phyloP scores from a whole-genome alignment of 2,329 filamentous ascomycete genomes.

The Chalara sp. region DNA sequence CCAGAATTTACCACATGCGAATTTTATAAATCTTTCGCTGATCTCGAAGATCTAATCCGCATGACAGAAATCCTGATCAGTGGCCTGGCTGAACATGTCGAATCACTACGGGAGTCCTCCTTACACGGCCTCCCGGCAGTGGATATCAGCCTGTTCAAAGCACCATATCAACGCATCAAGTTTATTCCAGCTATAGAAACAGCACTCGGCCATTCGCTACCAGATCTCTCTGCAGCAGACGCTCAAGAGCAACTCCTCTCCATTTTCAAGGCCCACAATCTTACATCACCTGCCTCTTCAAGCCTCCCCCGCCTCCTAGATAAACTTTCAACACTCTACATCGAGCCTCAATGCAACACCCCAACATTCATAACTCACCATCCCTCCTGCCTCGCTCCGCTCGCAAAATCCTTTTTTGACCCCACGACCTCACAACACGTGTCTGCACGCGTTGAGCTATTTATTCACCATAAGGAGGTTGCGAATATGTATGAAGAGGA shows the following conservation, averaged over 20 bases:
- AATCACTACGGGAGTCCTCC: slow-evolving; percentile 36
- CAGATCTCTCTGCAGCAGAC: slow-evolving; percentile 35
- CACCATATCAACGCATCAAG: slow-evolving; percentile 62
- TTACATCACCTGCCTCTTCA: slow-evolving; percentile 42
- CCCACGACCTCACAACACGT: slow-evolving; percentile 65
- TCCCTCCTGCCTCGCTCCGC: slow-evolving; percentile 82
- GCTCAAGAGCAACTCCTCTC: slow-evolving; percentile 53
- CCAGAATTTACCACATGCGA: slow-evolving; percentile 97
- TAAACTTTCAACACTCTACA: slow-evolving; percentile 64
- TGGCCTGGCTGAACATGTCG: slow-evolving; percentile 48
- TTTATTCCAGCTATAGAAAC: slow-evolving; percentile 77
- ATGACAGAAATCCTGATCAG: slow-evolving; percentile 68
- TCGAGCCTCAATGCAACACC: slow-evolving; percentile 67
- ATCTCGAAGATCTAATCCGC: slow-evolving; percentile 65
- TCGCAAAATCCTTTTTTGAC: slow-evolving; percentile 80
- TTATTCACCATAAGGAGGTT: slow-evolving; percentile 72
- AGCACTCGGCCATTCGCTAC: slow-evolving; percentile 43
- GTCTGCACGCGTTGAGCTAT: slow-evolving; percentile 78
- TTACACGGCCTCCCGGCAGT: slow-evolving; percentile 41
- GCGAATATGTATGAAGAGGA: slow-evolving; percentile 99
- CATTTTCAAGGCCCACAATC: slow-evolving; percentile 43
- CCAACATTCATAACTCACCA: slow-evolving; percentile 88
- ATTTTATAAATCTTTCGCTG: slow-evolving; percentile 85
- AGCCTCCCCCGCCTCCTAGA: slow-evolving; percentile 72
- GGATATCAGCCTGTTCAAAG: slow-evolving; percentile 40